Base-by-base conservation (phyloP, 2,329 filamentous ascomycete genomes). In the Lasiodiplodia citricola region DNA sequence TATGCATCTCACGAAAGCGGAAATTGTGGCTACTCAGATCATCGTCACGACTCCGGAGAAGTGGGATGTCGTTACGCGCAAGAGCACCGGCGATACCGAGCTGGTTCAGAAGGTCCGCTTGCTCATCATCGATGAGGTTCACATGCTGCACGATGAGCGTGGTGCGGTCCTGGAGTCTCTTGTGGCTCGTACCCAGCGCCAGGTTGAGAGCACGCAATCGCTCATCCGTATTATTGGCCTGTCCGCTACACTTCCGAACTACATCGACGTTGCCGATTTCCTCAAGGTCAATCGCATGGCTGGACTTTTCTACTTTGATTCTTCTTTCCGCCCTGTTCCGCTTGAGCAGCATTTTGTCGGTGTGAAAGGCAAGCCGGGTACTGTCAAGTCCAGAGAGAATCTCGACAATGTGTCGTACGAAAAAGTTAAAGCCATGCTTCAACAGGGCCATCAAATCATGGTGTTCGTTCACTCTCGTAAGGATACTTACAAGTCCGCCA, bases 1-100 rank as follows among this genome's bases (percentile, higher is more conserved):
- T 78, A 99, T 99, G 96, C 96, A 99, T 77, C 87, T 99, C 68
- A 97, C 95, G 60, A 99, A 99, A 80, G 87, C 93, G 2, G 96
- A 99, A 80, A 97, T 99, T 70, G 87, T 97, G 18, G 91, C 94
- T 71, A 99, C 96, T 0, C 96, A 99, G 77, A 96, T 99, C 73
- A 97, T 99, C 70, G 96, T 99, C 62, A 99, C 96, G 0, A 99
- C 96, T 0, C 96, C 96, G 44, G 96, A 99, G 81, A 99, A 99
- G 81, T 99, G 96, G 96, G 96, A 99, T 78, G 96, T 99, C 0
- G 93, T 99, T 5, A 99, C 96, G 3, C 88, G 96, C 70, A 99
- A 98, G 81, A 96, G 95, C 68, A 98, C 94, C 0, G 96, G 96
- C 18, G 96, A 99, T 77, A 98, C 96, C 0, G 96, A 98, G 77